Percentiles rank a stretch among this genome's conserved stretches.
Evolutionary conservation across 352 stramenopile species (phyloP).

Genomic region (Phytophthora crassamura): DNA sequence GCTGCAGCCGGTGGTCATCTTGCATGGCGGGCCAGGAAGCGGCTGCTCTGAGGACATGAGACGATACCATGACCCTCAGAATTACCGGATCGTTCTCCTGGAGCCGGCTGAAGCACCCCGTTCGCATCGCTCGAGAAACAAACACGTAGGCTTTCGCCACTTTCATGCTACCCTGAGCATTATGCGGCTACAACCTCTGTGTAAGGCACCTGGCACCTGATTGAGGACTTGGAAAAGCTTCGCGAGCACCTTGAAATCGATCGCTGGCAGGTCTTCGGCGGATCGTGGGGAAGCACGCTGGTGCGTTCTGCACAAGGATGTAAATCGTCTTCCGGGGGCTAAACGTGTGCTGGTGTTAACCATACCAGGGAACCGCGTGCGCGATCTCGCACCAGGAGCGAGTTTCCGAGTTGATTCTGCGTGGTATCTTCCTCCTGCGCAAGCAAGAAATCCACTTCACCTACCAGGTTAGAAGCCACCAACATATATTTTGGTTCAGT

Average conservation of each 20-base stretch:
- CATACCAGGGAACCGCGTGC: conserved; percentile 85
- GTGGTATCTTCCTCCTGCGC: conserved; percentile 73
- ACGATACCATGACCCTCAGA: conserved; percentile 89
- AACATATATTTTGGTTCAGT: no score
- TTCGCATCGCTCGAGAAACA: conserved; percentile 83
- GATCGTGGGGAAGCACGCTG: conserved; percentile 93
- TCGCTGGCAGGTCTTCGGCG: conserved; percentile 92
- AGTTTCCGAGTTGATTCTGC: conserved; percentile 76
- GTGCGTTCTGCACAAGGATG: conserved; percentile 33
- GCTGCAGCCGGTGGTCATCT: no score
- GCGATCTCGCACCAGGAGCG: conserved; percentile 77
- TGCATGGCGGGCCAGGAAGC: conserved; percentile 61
- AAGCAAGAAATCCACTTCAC: conserved; percentile 92
- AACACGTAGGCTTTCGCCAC: no score
- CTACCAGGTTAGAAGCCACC: conserved; percentile 57
- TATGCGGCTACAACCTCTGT: no score
- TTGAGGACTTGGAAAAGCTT: conserved; percentile 93
- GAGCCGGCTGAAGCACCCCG: conserved; percentile 88
- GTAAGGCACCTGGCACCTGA: conserved; percentile 88
- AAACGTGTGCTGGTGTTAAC: no score
- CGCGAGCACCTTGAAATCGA: conserved; percentile 82
- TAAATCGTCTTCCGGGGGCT: background rate
- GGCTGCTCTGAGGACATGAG: conserved; percentile 88
- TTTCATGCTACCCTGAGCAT: no score
- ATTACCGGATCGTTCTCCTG: conserved; percentile 92